Evolutionary conservation across 495 filamentous ascomycete species (phyloP).

Genomic region (Staphylotrichum longicolle): DNA sequence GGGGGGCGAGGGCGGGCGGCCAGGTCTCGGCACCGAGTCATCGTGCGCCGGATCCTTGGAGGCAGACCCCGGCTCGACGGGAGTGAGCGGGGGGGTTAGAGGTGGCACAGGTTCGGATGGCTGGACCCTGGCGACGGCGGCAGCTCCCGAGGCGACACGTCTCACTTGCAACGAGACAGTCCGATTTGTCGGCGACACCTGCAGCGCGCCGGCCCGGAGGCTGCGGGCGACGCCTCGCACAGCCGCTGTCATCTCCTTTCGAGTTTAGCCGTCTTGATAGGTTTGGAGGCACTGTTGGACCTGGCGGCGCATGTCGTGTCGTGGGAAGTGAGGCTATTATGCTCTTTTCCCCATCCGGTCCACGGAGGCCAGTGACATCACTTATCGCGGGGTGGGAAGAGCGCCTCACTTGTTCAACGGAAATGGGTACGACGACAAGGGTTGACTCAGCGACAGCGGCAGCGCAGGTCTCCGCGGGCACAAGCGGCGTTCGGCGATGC

Average conservation of each 20-base stretch:
- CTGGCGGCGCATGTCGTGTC: slow-evolving; percentile 12
- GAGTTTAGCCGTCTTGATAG: slow-evolving; percentile 6
- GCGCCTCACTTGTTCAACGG: neutral
- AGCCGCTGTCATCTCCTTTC: slow-evolving; percentile 19
- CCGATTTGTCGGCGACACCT: slow-evolving; percentile 9
- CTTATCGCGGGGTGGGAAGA: neutral
- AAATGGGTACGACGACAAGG: neutral
- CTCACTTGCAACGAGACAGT: slow-evolving; percentile 16
- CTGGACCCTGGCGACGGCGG: neutral
- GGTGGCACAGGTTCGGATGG: neutral
- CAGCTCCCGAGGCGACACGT: slow-evolving; percentile 19
- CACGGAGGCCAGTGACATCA: slow-evolving; percentile 11
- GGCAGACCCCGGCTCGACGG: neutral
- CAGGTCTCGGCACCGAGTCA: neutral
- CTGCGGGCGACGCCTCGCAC: slow-evolving; percentile 20
- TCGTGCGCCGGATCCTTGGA: neutral
- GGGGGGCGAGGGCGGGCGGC: slow-evolving; percentile 1
- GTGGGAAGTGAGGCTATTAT: neutral
- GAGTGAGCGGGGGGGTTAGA: neutral
- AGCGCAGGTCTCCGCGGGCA: slow-evolving; percentile 14
- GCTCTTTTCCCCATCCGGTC: neutral
- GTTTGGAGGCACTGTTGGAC: neutral
- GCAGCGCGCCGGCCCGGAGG: slow-evolving; percentile 22
- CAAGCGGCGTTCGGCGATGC: neutral
- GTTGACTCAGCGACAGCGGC: neutral